Base-by-base conservation (phyloP, 345 rosid genomes). In the Bruguiera parviflora region DNA sequence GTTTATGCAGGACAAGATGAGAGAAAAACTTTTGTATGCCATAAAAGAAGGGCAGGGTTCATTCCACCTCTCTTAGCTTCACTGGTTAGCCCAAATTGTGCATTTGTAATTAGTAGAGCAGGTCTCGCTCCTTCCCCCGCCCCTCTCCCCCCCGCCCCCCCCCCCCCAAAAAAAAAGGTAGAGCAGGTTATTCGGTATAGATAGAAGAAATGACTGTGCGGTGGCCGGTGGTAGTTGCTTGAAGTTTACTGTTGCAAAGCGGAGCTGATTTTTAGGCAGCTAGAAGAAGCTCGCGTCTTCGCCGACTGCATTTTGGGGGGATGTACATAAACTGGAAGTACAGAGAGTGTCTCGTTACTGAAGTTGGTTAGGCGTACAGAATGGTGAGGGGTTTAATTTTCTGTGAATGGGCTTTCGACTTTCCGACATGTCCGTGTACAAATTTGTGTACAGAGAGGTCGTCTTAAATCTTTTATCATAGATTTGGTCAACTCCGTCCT, bases 41-140 rank as follows among this genome's bases (percentile, higher is more conserved):
- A 88, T 94, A 80, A 91, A 84, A 8, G 98, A 94, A 81, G 98
- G 98, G 22, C 98, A 91, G 80, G 98, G 98, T 63, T 91, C 97
- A 6, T 94, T 94, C 83, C 98, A 91, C 76, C 98, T 94, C 61
- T 94, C 98, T 8, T 93, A 89, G 85, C 32, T 71, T 74, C 65
- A 52, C 66, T 55, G 82, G 73, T 65, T 13, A 56, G 53, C 57
- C 55, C 62, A 56, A 68, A 31, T 60, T 74, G 76, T 64, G 77
- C 72, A 80, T 81, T 29, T 84, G 90, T 84, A 82, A 82, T 58
- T 84, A 73, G 74, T 83, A 85, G 84, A 32, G 39, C 65, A 77
- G 82, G 37, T 33, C 9, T 33, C 28, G 2, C 28, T 2, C 28
- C 28, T 2, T 2, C 28, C 28, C 37, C 7, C 37, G 2, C 28